A percentile compares a stretch with the other conserved stretches of the same genome.
Evolutionary conservation across 257 asterid species (phyloP).

Genomic region (Knoxia roxburghii): DNA sequence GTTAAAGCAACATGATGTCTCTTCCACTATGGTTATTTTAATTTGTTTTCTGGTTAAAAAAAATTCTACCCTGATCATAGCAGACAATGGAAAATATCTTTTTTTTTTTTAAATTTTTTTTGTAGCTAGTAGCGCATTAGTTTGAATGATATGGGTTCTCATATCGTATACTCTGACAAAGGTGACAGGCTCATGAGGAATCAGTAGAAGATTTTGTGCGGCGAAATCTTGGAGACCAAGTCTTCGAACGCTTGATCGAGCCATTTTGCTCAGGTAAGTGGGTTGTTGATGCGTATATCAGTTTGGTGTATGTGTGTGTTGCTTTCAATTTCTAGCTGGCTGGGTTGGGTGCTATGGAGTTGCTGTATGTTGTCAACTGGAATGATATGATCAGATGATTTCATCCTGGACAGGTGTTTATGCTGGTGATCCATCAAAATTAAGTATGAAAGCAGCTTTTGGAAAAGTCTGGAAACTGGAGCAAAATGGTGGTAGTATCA

Average conservation of each 20-base stretch:
- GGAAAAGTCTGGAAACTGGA: constrained; percentile 98
- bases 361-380: not conserved
- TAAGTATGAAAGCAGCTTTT: constrained; percentile 98
- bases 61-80: not conserved
- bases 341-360: not conserved
- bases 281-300: too few species aligned
- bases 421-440: constrained; percentile 94
- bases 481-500: constrained; percentile 88
- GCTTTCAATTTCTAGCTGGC: not conserved
- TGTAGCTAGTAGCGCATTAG: not conserved
- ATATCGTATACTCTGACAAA: constrained; percentile 37
- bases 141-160: constrained; percentile 11
- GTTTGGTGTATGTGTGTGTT: not conserved
- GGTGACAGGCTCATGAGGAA: constrained; percentile 90
- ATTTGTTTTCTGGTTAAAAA: too few species aligned
- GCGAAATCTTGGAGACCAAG: constrained; percentile 90
- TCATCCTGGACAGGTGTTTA: constrained; percentile 61
- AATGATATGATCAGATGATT: not conserved
- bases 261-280: constrained; percentile 94
- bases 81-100: not conserved
- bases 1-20: too few species aligned
- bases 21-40: too few species aligned
- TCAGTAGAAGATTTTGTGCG: constrained; percentile 94
- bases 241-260: constrained; percentile 93
- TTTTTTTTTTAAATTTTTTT: too few species aligned